Percentiles rank a stretch among this genome's conserved stretches.
Conservation (phyloP, 495 filamentous ascomycete genomes). For the Pyronema omphalodes region DNA sequence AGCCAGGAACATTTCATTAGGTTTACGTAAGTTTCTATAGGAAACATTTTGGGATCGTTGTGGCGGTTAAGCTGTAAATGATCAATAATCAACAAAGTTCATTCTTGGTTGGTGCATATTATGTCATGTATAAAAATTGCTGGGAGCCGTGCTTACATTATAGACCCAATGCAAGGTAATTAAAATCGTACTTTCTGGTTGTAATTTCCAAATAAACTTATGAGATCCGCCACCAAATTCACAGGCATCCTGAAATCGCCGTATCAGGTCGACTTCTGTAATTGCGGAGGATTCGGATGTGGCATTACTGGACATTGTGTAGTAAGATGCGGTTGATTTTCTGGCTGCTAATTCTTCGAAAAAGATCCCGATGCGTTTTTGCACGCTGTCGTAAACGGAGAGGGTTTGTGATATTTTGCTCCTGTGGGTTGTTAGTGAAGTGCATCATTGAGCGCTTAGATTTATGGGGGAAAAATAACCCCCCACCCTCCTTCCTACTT, state of each 20-base stretch:
- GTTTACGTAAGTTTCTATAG: constrained; percentile 14
- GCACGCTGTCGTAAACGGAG: constrained; percentile 1
- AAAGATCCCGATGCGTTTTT: background rate
- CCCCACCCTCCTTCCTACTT: background rate
- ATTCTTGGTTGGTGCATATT: background rate
- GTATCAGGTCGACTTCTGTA: constrained; percentile 7
- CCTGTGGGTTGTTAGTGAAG: background rate
- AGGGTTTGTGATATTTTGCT: constrained; percentile 6
- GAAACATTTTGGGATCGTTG: background rate
- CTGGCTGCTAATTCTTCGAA: constrained; percentile 5
- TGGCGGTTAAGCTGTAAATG: background rate
- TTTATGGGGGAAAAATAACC: background rate
- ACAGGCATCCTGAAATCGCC: constrained; percentile 13
- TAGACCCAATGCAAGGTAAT: constrained; percentile 13
- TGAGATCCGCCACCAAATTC: constrained; percentile 4
- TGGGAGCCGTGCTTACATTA: constrained; percentile 2
- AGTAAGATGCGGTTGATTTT: background rate
- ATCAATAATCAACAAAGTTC: background rate
- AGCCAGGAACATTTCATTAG: constrained; percentile 18
- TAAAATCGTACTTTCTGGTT: constrained; percentile 13
- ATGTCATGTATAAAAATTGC: background rate
- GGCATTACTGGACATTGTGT: background rate
- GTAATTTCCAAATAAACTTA: constrained; percentile 10
- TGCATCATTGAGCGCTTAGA: background rate
- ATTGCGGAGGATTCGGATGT: background rate